A percentile compares a stretch with the other conserved stretches of the same genome.
phyloP scores from a whole-genome alignment of 2,329 filamentous ascomycete species.

The Pseudogymnoascus sp. region DNA sequence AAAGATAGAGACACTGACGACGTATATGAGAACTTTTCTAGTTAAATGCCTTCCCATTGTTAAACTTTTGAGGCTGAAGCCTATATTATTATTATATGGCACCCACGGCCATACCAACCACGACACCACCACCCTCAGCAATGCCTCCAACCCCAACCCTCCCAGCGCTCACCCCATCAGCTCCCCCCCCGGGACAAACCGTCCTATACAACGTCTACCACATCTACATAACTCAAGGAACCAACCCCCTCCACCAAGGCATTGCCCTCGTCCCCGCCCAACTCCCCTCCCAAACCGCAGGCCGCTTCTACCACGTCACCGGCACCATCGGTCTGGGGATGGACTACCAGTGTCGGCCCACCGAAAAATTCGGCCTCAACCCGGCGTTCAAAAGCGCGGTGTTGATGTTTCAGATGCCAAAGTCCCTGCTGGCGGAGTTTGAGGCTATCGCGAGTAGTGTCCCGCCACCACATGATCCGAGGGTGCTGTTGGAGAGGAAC shows the following conservation, averaged over 20 bases:
- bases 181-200: background rate
- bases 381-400: background rate
- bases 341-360: background rate
- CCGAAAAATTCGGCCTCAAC: background rate
- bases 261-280: background rate
- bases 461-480: background rate
- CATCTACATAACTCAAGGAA: background rate
- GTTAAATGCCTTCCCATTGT: background rate
- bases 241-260: background rate
- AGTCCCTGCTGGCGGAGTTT: background rate
- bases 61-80: background rate
- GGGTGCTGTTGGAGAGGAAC: background rate
- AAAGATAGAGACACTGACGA: background rate
- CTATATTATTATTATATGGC: background rate
- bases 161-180: background rate
- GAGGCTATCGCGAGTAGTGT: background rate
- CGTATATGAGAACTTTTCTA: no score
- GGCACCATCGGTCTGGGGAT: background rate
- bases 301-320: conserved; percentile 1
- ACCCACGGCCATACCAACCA: background rate
- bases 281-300: background rate
- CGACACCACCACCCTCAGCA: background rate
- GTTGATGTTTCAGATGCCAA: background rate
- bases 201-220: background rate
- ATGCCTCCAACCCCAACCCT: background rate